These are phyloP conservation scores for Exsudoporus floridanus DNA, from an alignment of 1,284 basidiomycete genomes.

Conservation along the genomic window DNA sequence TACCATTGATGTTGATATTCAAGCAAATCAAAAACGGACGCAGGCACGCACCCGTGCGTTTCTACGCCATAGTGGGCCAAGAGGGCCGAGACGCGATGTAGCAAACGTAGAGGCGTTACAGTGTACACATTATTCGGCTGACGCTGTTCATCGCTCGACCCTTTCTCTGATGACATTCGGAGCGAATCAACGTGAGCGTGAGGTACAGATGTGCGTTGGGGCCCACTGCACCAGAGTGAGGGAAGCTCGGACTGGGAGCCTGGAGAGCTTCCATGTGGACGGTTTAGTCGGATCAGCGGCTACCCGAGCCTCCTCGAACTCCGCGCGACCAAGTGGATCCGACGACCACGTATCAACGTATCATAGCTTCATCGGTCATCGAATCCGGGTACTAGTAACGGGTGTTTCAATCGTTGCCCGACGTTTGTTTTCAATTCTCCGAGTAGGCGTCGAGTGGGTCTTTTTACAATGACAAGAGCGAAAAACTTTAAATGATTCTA, in stretches of 20 bases:
- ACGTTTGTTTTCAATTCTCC: no score
- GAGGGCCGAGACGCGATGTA: conserved; percentile 21
- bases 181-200: not conserved
- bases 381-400: no score
- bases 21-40: not conserved
- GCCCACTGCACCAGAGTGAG: no score
- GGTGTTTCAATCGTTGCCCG: no score
- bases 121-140: not conserved
- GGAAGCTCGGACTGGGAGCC: no score
- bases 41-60: conserved; percentile 38
- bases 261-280: not conserved
- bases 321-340: no score
- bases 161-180: conserved; percentile 3
- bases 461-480: no score
- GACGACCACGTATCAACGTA: no score
- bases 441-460: no score
- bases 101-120: conserved; percentile 12
- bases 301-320: no score
- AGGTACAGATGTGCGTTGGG: conserved; percentile 10
- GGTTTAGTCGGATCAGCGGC: not conserved
- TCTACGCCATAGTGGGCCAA: conserved; percentile 34
- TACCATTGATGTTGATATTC: conserved; percentile 18
- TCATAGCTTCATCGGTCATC: no score
- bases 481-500: no score
- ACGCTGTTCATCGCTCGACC: not conserved